A percentile compares a stretch with the other conserved stretches of the same genome.
These are phyloP conservation scores for Acanthamoeba culbertsoni DNA, from an alignment of 208 protist genomes.

Conservation along the genomic window DNA sequence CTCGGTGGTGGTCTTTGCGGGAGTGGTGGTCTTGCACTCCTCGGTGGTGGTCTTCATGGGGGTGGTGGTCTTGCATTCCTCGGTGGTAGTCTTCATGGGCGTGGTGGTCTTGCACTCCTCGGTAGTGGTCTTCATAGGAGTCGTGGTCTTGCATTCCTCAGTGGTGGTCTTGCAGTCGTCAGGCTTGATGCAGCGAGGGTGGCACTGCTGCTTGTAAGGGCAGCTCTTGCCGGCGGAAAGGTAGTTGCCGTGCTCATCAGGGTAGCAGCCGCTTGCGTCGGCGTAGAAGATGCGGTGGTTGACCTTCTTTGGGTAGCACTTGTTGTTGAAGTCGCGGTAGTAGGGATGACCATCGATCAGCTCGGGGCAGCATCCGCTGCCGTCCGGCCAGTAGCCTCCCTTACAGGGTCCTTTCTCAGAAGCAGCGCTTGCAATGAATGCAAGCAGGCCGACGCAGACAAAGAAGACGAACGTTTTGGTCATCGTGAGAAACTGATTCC, in stretches of 20 bases:
- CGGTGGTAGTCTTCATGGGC: neutral
- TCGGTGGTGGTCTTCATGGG: neutral
- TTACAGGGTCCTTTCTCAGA: neutral
- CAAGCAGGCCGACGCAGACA: neutral
- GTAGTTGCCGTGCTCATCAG: neutral
- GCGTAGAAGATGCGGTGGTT: neutral
- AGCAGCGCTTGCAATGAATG: neutral
- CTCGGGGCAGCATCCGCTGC: neutral
- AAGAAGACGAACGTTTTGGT: neutral
- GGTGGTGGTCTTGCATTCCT: neutral
- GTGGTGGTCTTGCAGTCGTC: neutral
- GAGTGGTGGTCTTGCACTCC: neutral
- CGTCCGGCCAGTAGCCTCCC: neutral
- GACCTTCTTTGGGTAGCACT: neutral
- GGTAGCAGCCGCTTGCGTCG: neutral
- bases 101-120: neutral
- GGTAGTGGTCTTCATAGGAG: neutral
- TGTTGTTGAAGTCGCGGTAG: conserved; percentile 8
- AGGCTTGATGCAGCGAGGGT: neutral
- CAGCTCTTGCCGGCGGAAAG: neutral
- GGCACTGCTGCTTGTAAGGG: neutral
- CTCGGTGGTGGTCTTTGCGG: neutral
- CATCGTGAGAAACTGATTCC: neutral
- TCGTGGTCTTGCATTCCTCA: neutral
- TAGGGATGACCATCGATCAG: neutral